A percentile compares a stretch with the other conserved stretches of the same genome.
These are phyloP conservation scores for Phialophora verrucosa DNA, from an alignment of 2,329 filamentous ascomycete species.

Conservation along the genomic window DNA sequence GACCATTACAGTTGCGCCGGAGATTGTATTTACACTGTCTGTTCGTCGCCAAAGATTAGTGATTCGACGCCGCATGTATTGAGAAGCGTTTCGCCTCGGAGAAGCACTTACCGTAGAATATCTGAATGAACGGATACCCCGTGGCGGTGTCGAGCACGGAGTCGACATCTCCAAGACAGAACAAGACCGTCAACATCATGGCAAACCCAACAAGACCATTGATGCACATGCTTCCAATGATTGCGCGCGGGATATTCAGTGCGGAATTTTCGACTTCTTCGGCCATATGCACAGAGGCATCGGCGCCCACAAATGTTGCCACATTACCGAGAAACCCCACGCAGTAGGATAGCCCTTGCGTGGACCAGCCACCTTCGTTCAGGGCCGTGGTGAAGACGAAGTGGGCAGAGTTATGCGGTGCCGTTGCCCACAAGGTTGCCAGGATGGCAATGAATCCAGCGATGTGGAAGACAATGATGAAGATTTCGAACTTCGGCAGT, in stretches of 20 bases:
- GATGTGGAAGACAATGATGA: constrained; percentile 52
- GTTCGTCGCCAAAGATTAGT: background rate
- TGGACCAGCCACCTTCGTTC: constrained; percentile 46
- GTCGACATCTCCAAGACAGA: constrained; percentile 45
- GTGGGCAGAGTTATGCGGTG: constrained; percentile 40
- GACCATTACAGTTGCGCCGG: constrained; percentile 41
- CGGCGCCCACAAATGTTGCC: constrained; percentile 45
- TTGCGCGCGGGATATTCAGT: constrained; percentile 41
- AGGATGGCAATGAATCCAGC: constrained; percentile 55
- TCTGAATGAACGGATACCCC: constrained; percentile 44
- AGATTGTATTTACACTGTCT: constrained; percentile 37
- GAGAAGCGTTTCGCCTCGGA: background rate
- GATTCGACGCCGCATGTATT: background rate
- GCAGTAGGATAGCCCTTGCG: constrained; percentile 45
- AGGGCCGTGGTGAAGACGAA: constrained; percentile 45
- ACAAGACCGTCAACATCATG: constrained; percentile 46
- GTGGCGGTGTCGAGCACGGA: constrained; percentile 43
- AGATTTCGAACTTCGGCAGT: constrained; percentile 51
- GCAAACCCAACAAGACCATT: constrained; percentile 46
- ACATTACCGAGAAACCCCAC: constrained; percentile 46
- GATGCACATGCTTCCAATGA: constrained; percentile 41
- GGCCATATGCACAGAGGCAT: constrained; percentile 40
- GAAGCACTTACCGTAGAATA: constrained; percentile 38
- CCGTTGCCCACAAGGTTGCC: constrained; percentile 45
- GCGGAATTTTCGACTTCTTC: constrained; percentile 42